A percentile compares a stretch with the other conserved stretches of the same genome.
Evolutionary conservation across 345 rosid genomes (phyloP).

Genomic region (Euclidium syriacum): DNA sequence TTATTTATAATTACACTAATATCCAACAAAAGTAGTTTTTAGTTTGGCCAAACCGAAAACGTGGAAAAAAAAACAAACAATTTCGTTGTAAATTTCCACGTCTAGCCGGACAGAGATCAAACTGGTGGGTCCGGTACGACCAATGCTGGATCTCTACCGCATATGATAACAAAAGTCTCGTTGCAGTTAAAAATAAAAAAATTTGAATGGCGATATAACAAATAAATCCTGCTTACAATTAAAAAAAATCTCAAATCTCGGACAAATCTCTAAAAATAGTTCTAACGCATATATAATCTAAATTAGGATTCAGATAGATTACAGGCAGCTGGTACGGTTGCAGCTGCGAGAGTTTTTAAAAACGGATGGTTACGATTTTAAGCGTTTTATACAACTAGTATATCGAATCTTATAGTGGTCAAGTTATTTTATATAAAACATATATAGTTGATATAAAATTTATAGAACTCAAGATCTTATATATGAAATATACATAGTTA

Average conservation of each 20-base stretch:
- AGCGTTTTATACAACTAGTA: too few species aligned
- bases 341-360: too few species aligned
- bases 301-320: too few species aligned
- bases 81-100: slow-evolving; percentile 13
- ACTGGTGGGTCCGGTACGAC: slow-evolving; percentile 24
- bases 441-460: too few species aligned
- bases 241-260: not conserved
- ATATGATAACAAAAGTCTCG: slow-evolving; percentile 4
- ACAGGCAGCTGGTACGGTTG: too few species aligned
- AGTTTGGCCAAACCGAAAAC: not conserved
- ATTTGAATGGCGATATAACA: not conserved
- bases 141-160: not conserved
- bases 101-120: slow-evolving; percentile 11
- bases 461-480: too few species aligned
- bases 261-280: not conserved
- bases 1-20: not conserved
- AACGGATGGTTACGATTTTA: too few species aligned
- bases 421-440: too few species aligned
- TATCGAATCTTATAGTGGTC: too few species aligned
- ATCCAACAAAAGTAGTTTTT: not conserved
- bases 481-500: too few species aligned
- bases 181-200: not conserved
- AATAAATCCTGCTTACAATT: not conserved
- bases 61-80: not conserved
- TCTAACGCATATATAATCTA: not conserved